Conservation (phyloP, 345 rosid genomes). For the Hibiscus tridactylites region DNA sequence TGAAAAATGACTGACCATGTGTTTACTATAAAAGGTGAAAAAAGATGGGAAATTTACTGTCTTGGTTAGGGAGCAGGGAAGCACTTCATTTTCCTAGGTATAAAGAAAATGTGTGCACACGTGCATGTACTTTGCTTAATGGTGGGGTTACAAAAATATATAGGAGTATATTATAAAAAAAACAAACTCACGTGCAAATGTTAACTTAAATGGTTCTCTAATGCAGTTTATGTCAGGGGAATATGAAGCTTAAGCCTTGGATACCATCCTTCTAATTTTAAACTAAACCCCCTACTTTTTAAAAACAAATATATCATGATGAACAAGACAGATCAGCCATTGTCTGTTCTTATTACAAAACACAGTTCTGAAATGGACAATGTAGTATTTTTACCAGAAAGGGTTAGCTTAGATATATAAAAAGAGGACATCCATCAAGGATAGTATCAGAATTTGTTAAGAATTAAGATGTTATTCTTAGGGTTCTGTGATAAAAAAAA, state of each 20-base stretch:
- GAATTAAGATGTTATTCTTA: slow-evolving; percentile 1
- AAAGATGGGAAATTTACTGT: slow-evolving; percentile 7
- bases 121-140: slow-evolving; percentile 26
- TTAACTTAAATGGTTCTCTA: slow-evolving; percentile 32
- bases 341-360: neutral
- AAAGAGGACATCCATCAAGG: too few relatives aligned
- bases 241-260: slow-evolving; percentile 40
- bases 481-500: slow-evolving; percentile 7
- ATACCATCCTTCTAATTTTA: slow-evolving; percentile 28
- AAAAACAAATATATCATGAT: neutral
- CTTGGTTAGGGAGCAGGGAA: slow-evolving; percentile 17
- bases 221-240: slow-evolving; percentile 35
- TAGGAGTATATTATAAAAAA: neutral
- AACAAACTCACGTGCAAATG: slow-evolving; percentile 41
- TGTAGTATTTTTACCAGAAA: neutral
- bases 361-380: slow-evolving; percentile 9
- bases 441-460: neutral
- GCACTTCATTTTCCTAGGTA: slow-evolving; percentile 5
- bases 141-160: neutral
- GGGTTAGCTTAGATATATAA: too few relatives aligned
- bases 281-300: neutral
- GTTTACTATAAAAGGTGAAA: neutral
- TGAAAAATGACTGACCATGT: slow-evolving; percentile 5
- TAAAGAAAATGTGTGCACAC: slow-evolving; percentile 33
- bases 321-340: slow-evolving; percentile 9